phyloP scores from a whole-genome alignment of 495 filamentous ascomycete genomes.

The Tetracladium setigerum region DNA sequence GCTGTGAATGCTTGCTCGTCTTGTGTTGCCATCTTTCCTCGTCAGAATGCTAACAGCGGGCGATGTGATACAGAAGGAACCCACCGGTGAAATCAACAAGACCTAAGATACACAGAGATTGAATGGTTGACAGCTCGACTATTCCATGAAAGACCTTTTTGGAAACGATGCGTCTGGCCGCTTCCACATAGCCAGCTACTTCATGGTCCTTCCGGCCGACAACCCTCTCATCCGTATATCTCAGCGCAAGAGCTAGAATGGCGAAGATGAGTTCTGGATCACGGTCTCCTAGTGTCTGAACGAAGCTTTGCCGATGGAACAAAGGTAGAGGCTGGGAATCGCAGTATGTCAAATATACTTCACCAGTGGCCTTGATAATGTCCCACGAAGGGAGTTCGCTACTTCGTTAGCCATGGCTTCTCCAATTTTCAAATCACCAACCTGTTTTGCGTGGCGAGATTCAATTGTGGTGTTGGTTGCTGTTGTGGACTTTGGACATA shows the following conservation, averaged over 20 bases:
- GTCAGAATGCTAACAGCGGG: background rate
- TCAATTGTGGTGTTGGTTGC: no score
- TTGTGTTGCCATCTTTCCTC: slow-evolving; percentile 36
- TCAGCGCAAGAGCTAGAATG: slow-evolving; percentile 30
- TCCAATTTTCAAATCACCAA: no score
- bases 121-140: slow-evolving; percentile 40
- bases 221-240: slow-evolving; percentile 25
- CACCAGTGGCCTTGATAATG: slow-evolving; percentile 28
- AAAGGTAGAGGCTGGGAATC: slow-evolving; percentile 40
- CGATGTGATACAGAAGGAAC: background rate
- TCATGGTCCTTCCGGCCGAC: slow-evolving; percentile 14
- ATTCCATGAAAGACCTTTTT: slow-evolving; percentile 36
- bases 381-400: slow-evolving; percentile 33
- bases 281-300: slow-evolving; percentile 27
- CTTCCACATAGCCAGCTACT: slow-evolving; percentile 33
- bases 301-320: slow-evolving; percentile 31
- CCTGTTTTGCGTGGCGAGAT: no score
- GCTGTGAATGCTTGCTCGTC: slow-evolving; percentile 39
- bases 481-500: no score
- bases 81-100: slow-evolving; percentile 41
- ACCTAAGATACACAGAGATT: slow-evolving; percentile 37
- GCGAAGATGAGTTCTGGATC: slow-evolving; percentile 36
- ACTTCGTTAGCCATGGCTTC: slow-evolving; percentile 26
- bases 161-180: slow-evolving; percentile 34
- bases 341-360: slow-evolving; percentile 36